Evolutionary conservation across 805 yeast species (phyloP).

Genomic region (Hemisphaericaspora nanyangensis): DNA sequence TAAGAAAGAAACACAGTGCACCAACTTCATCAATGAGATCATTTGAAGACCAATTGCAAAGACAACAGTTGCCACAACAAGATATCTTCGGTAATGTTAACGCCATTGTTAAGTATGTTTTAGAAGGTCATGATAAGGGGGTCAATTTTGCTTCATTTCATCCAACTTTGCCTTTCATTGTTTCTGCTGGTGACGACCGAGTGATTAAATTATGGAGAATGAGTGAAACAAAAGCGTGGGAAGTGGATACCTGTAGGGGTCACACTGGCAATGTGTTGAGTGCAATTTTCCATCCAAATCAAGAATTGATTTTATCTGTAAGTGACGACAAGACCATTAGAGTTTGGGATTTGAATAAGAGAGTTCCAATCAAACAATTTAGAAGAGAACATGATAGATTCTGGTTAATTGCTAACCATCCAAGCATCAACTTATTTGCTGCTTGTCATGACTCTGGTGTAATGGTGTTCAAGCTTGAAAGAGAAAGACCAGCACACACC

Average conservation of each 20-base stretch:
- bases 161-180: slow-evolving; percentile 91
- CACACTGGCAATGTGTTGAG: slow-evolving; percentile 91
- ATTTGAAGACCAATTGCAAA: slow-evolving; percentile 50
- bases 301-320: slow-evolving; percentile 87
- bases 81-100: slow-evolving; percentile 94
- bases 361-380: slow-evolving; percentile 91
- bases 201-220: slow-evolving; percentile 95
- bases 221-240: slow-evolving; percentile 98
- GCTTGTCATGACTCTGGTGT: slow-evolving; percentile 97
- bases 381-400: slow-evolving; percentile 91
- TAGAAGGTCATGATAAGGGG: slow-evolving; percentile 98
- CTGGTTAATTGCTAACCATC: slow-evolving; percentile 90
- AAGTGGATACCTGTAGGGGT: slow-evolving; percentile 97
- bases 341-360: slow-evolving; percentile 93
- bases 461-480: slow-evolving; percentile 94
- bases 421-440: slow-evolving; percentile 86
- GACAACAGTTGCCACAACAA: slow-evolving; percentile 74
- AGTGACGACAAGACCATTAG: slow-evolving; percentile 95
- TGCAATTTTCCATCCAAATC: slow-evolving; percentile 88
- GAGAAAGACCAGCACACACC: slow-evolving; percentile 93
- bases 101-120: slow-evolving; percentile 89
- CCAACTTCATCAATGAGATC: slow-evolving; percentile 43
- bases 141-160: slow-evolving; percentile 99
- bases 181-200: slow-evolving; percentile 94
- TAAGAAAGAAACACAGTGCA: slow-evolving; percentile 93